Evolutionary conservation across 805 yeast species (phyloP).

Genomic region (Blastobotrys robertii): DNA sequence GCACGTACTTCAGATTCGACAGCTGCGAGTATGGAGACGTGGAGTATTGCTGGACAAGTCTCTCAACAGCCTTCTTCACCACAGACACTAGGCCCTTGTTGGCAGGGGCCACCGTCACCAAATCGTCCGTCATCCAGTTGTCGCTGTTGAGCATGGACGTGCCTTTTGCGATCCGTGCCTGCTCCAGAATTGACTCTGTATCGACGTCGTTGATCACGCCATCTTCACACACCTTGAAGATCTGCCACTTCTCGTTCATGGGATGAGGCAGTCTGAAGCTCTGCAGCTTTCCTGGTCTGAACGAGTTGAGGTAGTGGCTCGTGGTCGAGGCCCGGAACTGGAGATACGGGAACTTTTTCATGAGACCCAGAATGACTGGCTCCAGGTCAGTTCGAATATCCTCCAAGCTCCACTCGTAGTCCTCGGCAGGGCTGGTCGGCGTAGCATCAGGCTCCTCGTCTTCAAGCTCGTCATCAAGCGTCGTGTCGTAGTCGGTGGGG

Average conservation of each 20-base stretch:
- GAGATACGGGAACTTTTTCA: constrained; percentile 15
- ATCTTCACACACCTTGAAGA: constrained; percentile 23
- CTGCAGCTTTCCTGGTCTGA: constrained; percentile 16
- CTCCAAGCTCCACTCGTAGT: constrained; percentile 25
- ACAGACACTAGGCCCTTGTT: constrained; percentile 7
- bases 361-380: constrained; percentile 24
- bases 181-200: constrained; percentile 13
- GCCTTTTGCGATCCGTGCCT: constrained; percentile 1
- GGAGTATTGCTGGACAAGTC: constrained; percentile 7
- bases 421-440: constrained; percentile 7
- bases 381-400: constrained; percentile 25
- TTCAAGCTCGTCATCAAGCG: constrained; percentile 1
- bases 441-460: constrained; percentile 10
- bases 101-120: constrained; percentile 9
- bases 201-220: constrained; percentile 23
- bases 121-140: constrained; percentile 5
- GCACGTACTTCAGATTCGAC: neutral
- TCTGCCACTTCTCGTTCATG: constrained; percentile 23
- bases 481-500: neutral
- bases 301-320: constrained; percentile 10
- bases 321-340: constrained; percentile 5
- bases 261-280: constrained; percentile 20
- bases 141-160: constrained; percentile 5
- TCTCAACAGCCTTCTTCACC: constrained; percentile 12
- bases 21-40: constrained; percentile 3